Conservation (phyloP, 2,329 filamentous ascomycete genomes). For the Akanthomyces uredinophilus region DNA sequence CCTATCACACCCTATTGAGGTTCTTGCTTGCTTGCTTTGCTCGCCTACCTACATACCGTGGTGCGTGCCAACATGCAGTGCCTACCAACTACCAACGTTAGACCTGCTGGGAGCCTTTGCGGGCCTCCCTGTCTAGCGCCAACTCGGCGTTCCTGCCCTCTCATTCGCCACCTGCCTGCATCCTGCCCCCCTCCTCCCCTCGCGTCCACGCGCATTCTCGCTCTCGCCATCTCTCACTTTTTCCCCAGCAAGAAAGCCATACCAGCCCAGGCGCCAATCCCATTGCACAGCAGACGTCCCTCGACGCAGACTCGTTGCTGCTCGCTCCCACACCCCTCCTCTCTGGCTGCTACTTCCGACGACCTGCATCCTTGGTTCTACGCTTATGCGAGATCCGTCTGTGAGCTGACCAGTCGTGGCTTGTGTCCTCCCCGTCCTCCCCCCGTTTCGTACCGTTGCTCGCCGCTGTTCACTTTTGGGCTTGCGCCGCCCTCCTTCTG, state of each 20-base stretch:
- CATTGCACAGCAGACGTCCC: neutral
- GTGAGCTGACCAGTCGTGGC: slow-evolving; percentile 25
- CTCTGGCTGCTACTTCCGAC: slow-evolving; percentile 21
- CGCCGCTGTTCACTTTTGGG: slow-evolving; percentile 16
- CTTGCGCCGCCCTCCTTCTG: slow-evolving; percentile 21
- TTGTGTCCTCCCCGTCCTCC: slow-evolving; percentile 19
- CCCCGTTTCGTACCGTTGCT: slow-evolving; percentile 22
- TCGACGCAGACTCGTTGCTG: slow-evolving; percentile 15
- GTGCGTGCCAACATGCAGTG: too few relatives aligned
- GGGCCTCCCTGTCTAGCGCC: neutral
- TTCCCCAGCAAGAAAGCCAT: slow-evolving; percentile 15
- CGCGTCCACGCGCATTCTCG: slow-evolving; percentile 19
- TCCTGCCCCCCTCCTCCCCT: slow-evolving; percentile 1
- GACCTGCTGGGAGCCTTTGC: neutral
- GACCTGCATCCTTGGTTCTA: slow-evolving; percentile 27
- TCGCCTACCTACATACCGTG: too few relatives aligned
- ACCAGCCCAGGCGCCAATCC: slow-evolving; percentile 10
- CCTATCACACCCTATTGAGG: too few relatives aligned
- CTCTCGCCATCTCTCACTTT: slow-evolving; percentile 16
- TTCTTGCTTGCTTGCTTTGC: too few relatives aligned
- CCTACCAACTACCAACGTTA: neutral
- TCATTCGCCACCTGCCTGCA: slow-evolving; percentile 19
- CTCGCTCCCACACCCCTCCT: slow-evolving; percentile 14
- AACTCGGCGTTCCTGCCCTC: slow-evolving; percentile 16
- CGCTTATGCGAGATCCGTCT: slow-evolving; percentile 29